Conservation (phyloP, 441 rosid species). For the Bocquillonia castaneifolia region DNA sequence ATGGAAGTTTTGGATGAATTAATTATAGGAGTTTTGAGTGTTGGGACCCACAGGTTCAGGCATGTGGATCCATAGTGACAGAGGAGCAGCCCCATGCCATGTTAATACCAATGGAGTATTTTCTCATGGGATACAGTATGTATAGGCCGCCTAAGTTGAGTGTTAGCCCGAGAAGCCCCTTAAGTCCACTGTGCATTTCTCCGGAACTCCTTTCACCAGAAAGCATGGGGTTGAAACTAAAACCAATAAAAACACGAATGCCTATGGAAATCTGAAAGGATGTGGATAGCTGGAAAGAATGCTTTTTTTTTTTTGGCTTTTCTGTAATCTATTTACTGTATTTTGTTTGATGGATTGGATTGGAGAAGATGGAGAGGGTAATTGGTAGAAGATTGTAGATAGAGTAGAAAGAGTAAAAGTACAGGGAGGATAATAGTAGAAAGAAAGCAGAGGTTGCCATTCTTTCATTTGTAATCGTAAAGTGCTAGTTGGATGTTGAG, state of each 20-base stretch:
- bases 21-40: neutral
- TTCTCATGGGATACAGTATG: slow-evolving; percentile 72
- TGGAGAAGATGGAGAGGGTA: neutral
- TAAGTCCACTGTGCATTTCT: slow-evolving; percentile 75
- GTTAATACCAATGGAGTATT: slow-evolving; percentile 91
- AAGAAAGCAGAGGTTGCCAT: slow-evolving; percentile 34
- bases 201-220: slow-evolving; percentile 96
- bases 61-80: slow-evolving; percentile 91
- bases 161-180: slow-evolving; percentile 84
- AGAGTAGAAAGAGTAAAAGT: slow-evolving; percentile 25
- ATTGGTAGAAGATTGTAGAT: slow-evolving; percentile 36
- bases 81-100: slow-evolving; percentile 98
- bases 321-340: slow-evolving; percentile 27
- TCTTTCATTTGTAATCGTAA: slow-evolving; percentile 38
- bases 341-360: slow-evolving; percentile 23
- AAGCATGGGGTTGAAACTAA: slow-evolving; percentile 93
- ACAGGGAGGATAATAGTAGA: slow-evolving; percentile 23
- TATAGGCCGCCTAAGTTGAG: slow-evolving; percentile 55
- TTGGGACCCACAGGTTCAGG: slow-evolving; percentile 62
- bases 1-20: slow-evolving; percentile 5
- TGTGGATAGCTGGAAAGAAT: slow-evolving; percentile 7
- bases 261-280: slow-evolving; percentile 26
- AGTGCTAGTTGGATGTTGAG: slow-evolving; percentile 20
- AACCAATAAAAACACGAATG: slow-evolving; percentile 83
- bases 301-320: too few relatives aligned